A percentile compares a stretch with the other conserved stretches of the same genome.
Evolutionary conservation across 192 early-diverging fungal species (phyloP).

Genomic region (Chytriomyces sp.): DNA sequence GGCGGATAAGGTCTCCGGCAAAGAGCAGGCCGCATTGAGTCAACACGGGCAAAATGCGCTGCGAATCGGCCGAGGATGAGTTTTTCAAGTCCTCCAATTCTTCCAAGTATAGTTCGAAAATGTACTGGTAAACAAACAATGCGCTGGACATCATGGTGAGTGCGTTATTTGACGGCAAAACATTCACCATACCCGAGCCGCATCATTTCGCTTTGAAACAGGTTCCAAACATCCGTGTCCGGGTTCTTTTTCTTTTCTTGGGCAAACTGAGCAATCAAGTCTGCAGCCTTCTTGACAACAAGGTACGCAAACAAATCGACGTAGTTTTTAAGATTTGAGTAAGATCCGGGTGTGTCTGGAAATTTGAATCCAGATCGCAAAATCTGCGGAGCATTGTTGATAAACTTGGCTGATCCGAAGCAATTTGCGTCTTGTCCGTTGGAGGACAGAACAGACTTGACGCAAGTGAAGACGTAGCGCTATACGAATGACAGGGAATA

Average conservation of each 20-base stretch:
- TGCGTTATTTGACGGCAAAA: background rate
- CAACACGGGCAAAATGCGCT: background rate
- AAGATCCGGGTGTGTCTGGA: background rate
- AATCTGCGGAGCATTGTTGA: background rate
- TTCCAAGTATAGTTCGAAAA: slow-evolving; percentile 8
- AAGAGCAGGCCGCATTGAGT: slow-evolving; percentile 16
- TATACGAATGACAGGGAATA: background rate
- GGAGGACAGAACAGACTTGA: background rate
- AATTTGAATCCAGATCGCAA: slow-evolving; percentile 10
- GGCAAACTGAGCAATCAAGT: background rate
- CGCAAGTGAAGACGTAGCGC: slow-evolving; percentile 3
- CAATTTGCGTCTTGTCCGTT: background rate
- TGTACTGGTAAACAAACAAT: slow-evolving; percentile 2
- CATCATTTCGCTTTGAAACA: slow-evolving; percentile 4
- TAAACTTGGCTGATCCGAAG: background rate
- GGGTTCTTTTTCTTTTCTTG: slow-evolving; percentile 2
- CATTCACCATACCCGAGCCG: background rate
- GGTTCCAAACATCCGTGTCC: slow-evolving; percentile 19
- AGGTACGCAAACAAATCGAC: slow-evolving; percentile 19
- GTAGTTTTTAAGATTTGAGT: background rate
- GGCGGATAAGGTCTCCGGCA: slow-evolving; percentile 20
- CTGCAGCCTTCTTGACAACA: slow-evolving; percentile 16
- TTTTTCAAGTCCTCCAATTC: background rate
- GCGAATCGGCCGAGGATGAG: background rate
- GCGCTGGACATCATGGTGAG: background rate